These are phyloP conservation scores for Akebia trifoliata DNA, from an alignment of 164 flowering plant species.

Conservation along the genomic window DNA sequence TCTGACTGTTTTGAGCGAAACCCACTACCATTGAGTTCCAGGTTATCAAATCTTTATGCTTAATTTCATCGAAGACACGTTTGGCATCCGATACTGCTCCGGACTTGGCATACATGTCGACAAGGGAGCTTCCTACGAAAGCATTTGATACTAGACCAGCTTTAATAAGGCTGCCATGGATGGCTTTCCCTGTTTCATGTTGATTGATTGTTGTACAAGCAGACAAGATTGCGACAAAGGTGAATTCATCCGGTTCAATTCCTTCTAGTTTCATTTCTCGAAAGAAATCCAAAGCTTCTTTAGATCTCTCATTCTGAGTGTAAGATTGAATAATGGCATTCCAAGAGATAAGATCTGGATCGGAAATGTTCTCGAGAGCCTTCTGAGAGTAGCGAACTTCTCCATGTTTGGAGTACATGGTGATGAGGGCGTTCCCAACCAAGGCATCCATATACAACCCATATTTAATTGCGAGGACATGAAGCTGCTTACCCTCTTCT, in stretches of 20 bases:
- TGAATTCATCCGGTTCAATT: constrained; percentile 13
- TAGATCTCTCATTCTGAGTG: constrained; percentile 11
- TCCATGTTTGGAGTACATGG: constrained; percentile 16
- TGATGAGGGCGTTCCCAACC: constrained; percentile 14
- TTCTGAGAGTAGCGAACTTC: constrained; percentile 1
- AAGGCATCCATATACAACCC: constrained; percentile 12
- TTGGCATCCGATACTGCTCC: constrained; percentile 11
- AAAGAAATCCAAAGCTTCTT: constrained; percentile 14
- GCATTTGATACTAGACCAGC: constrained; percentile 6
- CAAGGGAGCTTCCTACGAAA: constrained; percentile 14
- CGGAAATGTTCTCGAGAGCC: constrained; percentile 13
- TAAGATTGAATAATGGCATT: constrained; percentile 16
- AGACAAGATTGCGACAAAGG: constrained; percentile 9
- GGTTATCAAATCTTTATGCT: constrained; percentile 14
- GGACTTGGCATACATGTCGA: constrained; percentile 14
- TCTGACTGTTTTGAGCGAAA: constrained; percentile 7
- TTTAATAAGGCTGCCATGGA: constrained; percentile 16
- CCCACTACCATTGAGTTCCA: constrained; percentile 19
- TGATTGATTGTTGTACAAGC: constrained; percentile 7
- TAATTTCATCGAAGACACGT: constrained; percentile 7
- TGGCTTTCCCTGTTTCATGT: constrained; percentile 5
- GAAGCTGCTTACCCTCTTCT: constrained; percentile 20
- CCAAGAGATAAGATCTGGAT: constrained; percentile 10
- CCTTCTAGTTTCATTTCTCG: constrained; percentile 13
- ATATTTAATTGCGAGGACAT: constrained; percentile 8